These are phyloP conservation scores for Gaillardinia entomophila DNA, from an alignment of 805 yeast species.

Conservation along the genomic window DNA sequence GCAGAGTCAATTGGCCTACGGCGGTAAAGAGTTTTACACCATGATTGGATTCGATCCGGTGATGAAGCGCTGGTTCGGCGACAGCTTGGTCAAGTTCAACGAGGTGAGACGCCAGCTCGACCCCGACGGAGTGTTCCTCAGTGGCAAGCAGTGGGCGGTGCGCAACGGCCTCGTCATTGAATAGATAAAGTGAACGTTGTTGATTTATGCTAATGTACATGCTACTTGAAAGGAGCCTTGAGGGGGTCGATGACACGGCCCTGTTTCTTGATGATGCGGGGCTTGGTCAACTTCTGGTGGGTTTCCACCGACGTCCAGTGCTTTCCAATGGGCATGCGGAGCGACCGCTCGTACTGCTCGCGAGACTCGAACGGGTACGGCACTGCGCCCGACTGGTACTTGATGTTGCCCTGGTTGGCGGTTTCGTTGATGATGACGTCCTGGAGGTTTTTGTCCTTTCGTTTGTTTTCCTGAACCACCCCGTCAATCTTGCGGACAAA, in stretches of 20 bases:
- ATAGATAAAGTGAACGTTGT: conserved; percentile 4
- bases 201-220: neutral
- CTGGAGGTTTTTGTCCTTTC: conserved; percentile 71
- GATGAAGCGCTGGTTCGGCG: conserved; percentile 76
- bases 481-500: conserved; percentile 73
- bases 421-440: conserved; percentile 88
- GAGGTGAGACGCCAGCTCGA: conserved; percentile 62
- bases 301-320: conserved; percentile 91
- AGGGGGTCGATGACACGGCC: conserved; percentile 90
- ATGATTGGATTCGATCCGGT: conserved; percentile 75
- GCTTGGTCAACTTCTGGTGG: conserved; percentile 84
- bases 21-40: conserved; percentile 51
- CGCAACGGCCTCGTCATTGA: conserved; percentile 65
- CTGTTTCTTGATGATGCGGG: conserved; percentile 77
- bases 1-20: conserved; percentile 32
- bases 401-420: conserved; percentile 75
- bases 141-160: conserved; percentile 73
- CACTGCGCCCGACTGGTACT: conserved; percentile 83
- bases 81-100: conserved; percentile 57
- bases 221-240: conserved; percentile 70
- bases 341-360: conserved; percentile 91
- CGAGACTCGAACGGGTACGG: conserved; percentile 92
- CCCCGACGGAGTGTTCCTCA: conserved; percentile 75
- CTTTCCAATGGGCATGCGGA: conserved; percentile 94
- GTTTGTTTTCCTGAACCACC: conserved; percentile 59